Conservation (phyloP, 768 basidiomycete species). For the Suillus ampliporus region DNA sequence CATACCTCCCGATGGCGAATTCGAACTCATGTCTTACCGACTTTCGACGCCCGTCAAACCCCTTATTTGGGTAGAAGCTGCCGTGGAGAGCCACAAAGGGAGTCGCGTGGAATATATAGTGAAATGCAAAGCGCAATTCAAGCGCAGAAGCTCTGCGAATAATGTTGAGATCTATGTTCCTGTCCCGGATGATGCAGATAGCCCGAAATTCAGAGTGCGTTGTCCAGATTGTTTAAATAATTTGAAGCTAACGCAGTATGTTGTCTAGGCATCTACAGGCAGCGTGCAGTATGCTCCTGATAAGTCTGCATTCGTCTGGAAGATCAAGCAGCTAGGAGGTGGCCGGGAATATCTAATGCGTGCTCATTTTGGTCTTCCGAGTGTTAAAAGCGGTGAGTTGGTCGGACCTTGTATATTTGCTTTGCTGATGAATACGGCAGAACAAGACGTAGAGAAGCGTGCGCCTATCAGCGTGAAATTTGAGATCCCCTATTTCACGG, state of each 20-base stretch:
- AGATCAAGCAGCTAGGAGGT: conserved; percentile 97
- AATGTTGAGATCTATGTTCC: conserved; percentile 99
- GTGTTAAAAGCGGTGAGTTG: conserved; percentile 83
- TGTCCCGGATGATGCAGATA: conserved; percentile 99
- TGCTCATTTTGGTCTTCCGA: conserved; percentile 96
- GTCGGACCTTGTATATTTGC: neutral
- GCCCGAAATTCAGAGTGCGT: conserved; percentile 92
- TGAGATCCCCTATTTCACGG: conserved; percentile 98
- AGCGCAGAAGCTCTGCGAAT: conserved; percentile 94
- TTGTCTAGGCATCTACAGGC: conserved; percentile 84
- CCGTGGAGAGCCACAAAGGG: conserved; percentile 94
- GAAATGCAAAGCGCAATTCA: conserved; percentile 96
- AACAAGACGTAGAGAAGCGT: conserved; percentile 52
- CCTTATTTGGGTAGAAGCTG: conserved; percentile 92
- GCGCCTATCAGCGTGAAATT: conserved; percentile 97
- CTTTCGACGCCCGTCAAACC: conserved; percentile 96
- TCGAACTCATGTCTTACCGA: conserved; percentile 98
- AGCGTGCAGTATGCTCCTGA: conserved; percentile 97
- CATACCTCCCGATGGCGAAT: conserved; percentile 98
- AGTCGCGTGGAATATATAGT: conserved; percentile 95
- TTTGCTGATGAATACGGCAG: neutral
- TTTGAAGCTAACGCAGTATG: neutral
- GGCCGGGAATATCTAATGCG: conserved; percentile 97
- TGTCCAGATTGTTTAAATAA: neutral
- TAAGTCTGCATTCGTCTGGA: conserved; percentile 98